These are phyloP conservation scores for Colletotrichum musae DNA, from an alignment of 2,329 filamentous ascomycete species.

Conservation along the genomic window DNA sequence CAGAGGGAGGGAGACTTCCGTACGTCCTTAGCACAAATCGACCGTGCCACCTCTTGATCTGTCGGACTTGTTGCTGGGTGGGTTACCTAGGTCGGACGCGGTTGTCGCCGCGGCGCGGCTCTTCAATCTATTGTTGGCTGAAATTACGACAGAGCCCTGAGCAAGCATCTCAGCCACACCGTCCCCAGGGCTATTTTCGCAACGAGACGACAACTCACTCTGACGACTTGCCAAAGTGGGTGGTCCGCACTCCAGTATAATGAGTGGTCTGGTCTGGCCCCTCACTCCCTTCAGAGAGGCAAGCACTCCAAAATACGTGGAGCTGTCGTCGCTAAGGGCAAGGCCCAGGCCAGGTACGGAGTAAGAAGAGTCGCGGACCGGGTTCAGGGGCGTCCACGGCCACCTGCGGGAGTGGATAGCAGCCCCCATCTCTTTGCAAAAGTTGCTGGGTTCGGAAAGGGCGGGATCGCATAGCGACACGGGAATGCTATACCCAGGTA, in stretches of 20 bases:
- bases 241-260: slow-evolving; percentile 4
- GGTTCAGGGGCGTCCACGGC: slow-evolving; percentile 29
- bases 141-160: slow-evolving; percentile 15
- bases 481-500: slow-evolving; percentile 11
- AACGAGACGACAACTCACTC: slow-evolving; percentile 2
- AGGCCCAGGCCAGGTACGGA: slow-evolving; percentile 9
- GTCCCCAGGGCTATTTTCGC: slow-evolving; percentile 9
- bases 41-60: background rate
- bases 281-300: slow-evolving; percentile 12
- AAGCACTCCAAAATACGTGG: slow-evolving; percentile 30
- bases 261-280: slow-evolving; percentile 22
- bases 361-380: slow-evolving; percentile 1
- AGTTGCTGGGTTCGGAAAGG: slow-evolving; percentile 39
- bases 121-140: background rate
- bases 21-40: slow-evolving; percentile 9
- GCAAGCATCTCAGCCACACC: slow-evolving; percentile 37
- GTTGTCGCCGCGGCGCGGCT: background rate
- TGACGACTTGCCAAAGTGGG: slow-evolving; percentile 14
- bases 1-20: too few relatives aligned
- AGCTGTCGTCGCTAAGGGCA: slow-evolving; percentile 25
- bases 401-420: slow-evolving; percentile 30
- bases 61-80: slow-evolving; percentile 3
- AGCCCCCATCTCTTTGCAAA: slow-evolving; percentile 1
- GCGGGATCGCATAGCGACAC: slow-evolving; percentile 23
- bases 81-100: background rate